phyloP scores from a whole-genome alignment of 345 rosid genomes.

The Lumnitzera littorea region DNA sequence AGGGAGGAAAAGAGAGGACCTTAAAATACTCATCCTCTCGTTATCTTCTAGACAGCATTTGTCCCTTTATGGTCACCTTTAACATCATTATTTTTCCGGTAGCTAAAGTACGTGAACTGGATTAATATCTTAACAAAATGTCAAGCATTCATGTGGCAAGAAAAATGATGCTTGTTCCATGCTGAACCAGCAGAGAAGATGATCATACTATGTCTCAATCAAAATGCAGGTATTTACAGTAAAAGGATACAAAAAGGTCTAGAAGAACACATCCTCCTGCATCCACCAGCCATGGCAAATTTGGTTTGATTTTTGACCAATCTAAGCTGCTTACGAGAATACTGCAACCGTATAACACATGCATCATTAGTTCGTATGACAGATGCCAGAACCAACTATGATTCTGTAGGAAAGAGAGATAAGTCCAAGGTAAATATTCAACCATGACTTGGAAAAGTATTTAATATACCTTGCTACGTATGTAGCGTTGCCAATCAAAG shows the following conservation, averaged over 20 bases:
- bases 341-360: slow-evolving; percentile 19
- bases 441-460: not conserved
- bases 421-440: no score
- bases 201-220: not conserved
- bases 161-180: not conserved
- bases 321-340: slow-evolving; percentile 57
- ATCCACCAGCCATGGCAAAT: slow-evolving; percentile 84
- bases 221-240: not conserved
- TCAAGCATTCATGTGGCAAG: slow-evolving; percentile 14
- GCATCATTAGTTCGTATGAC: no score
- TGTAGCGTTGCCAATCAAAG: slow-evolving; percentile 67
- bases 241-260: slow-evolving; percentile 61
- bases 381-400: no score
- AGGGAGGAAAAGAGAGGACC: not conserved
- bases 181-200: not conserved
- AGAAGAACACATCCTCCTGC: slow-evolving; percentile 81
- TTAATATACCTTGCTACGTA: slow-evolving; percentile 64
- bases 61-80: slow-evolving; percentile 1
- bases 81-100: slow-evolving; percentile 10
- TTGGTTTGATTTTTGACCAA: slow-evolving; percentile 58
- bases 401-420: no score
- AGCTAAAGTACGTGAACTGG: slow-evolving; percentile 58
- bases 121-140: slow-evolving; percentile 49
- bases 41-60: slow-evolving; percentile 2
- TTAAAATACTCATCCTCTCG: not conserved